Percentiles rank a stretch among this genome's conserved stretches.
These are phyloP conservation scores for Colletotrichum tofieldiae DNA, from an alignment of 2,329 filamentous ascomycete species.

Conservation along the genomic window DNA sequence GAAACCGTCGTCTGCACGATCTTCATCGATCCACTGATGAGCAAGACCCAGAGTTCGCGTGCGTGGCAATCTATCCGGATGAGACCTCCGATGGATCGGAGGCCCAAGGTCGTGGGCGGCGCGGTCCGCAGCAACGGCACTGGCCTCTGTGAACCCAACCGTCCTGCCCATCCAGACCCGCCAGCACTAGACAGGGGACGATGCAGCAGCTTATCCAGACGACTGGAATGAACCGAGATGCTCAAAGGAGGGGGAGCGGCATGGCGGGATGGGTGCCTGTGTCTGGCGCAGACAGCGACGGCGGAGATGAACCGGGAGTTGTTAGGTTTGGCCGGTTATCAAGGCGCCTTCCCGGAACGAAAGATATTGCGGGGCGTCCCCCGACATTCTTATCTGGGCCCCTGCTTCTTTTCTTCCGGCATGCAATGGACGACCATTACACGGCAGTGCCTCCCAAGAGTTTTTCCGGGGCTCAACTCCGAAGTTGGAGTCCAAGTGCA, in stretches of 20 bases:
- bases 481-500: neutral
- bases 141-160: neutral
- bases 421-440: neutral
- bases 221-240: conserved; percentile 1
- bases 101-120: conserved; percentile 16
- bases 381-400: conserved; percentile 24
- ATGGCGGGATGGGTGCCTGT: neutral
- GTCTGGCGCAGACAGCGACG: neutral
- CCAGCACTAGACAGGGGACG: conserved; percentile 30
- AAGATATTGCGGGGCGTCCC: conserved; percentile 13
- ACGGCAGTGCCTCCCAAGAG: neutral
- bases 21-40: neutral
- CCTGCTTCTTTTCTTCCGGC: neutral
- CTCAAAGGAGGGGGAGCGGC: neutral
- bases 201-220: conserved; percentile 27
- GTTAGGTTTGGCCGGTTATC: conserved; percentile 2
- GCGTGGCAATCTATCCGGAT: conserved; percentile 17
- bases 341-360: neutral
- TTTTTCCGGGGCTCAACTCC: neutral
- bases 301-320: conserved; percentile 6
- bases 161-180: neutral
- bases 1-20: neutral
- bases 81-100: conserved; percentile 21
- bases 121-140: conserved; percentile 26
- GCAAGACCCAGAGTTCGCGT: neutral